Evolutionary conservation across 75 land plant species (phyloP).

Genomic region (Cupressus sempervirens): DNA sequence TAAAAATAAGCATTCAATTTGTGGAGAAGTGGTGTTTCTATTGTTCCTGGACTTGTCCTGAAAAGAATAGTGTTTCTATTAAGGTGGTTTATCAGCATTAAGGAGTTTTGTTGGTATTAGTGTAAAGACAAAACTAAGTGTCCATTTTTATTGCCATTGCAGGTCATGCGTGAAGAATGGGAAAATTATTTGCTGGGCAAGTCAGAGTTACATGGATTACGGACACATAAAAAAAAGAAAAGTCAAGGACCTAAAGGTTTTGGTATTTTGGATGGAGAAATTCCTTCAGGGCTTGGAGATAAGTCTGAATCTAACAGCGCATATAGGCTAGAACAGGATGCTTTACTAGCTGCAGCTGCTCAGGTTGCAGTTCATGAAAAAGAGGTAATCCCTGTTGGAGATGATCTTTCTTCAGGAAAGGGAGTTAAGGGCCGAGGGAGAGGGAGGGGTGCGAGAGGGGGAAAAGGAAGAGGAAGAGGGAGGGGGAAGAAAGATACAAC

Average conservation of each 20-base stretch:
- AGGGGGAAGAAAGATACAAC: slow-evolving; percentile 19
- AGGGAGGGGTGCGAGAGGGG: slow-evolving; percentile 48
- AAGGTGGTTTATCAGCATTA: neutral
- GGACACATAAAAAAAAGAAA: slow-evolving; percentile 39
- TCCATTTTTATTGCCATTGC: slow-evolving; percentile 20
- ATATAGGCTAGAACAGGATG: slow-evolving; percentile 67
- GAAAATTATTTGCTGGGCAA: slow-evolving; percentile 83
- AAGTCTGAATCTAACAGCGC: slow-evolving; percentile 43
- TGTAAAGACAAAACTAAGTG: neutral
- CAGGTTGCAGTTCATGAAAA: slow-evolving; percentile 36
- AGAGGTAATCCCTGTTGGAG: slow-evolving; percentile 38
- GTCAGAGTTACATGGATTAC: slow-evolving; percentile 62
- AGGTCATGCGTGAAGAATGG: slow-evolving; percentile 97
- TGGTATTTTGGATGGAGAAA: slow-evolving; percentile 64
- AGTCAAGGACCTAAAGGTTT: slow-evolving; percentile 59
- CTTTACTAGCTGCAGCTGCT: slow-evolving; percentile 85
- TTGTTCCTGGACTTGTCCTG: neutral
- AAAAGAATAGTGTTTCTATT: neutral
- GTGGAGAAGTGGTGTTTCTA: neutral
- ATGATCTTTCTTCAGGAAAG: slow-evolving; percentile 15
- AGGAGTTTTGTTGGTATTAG: neutral
- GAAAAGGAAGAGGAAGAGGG: slow-evolving; percentile 28
- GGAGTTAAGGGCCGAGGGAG: slow-evolving; percentile 20
- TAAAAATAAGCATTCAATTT: too few species aligned
- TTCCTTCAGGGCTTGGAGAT: slow-evolving; percentile 23